phyloP scores from a whole-genome alignment of 768 basidiomycete genomes.

The Suillus paluster region DNA sequence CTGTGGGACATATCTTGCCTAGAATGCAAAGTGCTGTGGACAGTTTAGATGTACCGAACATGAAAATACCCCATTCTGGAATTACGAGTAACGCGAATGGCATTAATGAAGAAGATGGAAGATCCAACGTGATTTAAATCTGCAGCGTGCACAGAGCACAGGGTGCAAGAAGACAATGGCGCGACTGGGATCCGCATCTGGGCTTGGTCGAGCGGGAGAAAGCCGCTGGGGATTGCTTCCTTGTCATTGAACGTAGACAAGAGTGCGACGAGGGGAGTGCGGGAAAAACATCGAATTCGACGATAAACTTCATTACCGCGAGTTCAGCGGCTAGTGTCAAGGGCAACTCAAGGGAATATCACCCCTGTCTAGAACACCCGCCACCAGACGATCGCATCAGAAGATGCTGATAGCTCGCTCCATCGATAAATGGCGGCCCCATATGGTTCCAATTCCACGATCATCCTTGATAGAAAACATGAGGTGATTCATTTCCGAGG shows the following conservation, averaged over 20 bases:
- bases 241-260: background rate
- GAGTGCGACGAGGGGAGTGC: background rate
- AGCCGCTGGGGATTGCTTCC: background rate
- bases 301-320: conserved; percentile 29
- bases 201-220: background rate
- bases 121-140: conserved; percentile 1
- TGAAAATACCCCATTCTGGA: conserved; percentile 7
- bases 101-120: conserved; percentile 6
- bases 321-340: conserved; percentile 12
- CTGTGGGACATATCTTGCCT: conserved; percentile 5
- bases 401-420: conserved; percentile 30
- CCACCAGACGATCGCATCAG: conserved; percentile 28
- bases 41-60: conserved; percentile 1
- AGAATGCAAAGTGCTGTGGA: conserved; percentile 3
- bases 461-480: conserved; percentile 30
- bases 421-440: conserved; percentile 26
- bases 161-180: background rate
- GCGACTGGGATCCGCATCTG: background rate
- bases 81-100: conserved; percentile 4
- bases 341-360: conserved; percentile 9
- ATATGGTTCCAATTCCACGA: conserved; percentile 29
- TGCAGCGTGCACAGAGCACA: background rate
- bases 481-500: conserved; percentile 41
- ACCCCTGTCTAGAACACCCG: conserved; percentile 17
- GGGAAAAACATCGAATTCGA: background rate